Evolutionary conservation across 2,329 filamentous ascomycete genomes (phyloP), one percentile per base, ranked within the genome.

Genomic region (Dichotomopilus funicola): DNA sequence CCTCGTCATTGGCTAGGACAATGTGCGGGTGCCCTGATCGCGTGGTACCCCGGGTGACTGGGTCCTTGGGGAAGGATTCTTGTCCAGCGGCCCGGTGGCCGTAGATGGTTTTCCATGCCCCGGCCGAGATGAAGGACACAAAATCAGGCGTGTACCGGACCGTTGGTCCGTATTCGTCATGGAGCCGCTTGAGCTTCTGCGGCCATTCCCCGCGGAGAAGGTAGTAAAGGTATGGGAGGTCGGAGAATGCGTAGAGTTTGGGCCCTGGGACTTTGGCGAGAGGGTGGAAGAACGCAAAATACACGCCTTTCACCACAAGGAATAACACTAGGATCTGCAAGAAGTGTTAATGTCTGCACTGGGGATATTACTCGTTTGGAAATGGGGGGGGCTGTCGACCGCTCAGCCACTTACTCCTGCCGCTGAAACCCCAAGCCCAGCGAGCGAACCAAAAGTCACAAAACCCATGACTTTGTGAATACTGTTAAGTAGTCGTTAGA

Each of bases 181-280:
- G 66, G 52, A 69, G 53, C 34, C 60, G 49, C 57, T 58, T 59
- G n/a, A 62, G 41, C 33, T 58, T 54, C 36, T 57, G 55, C 55
- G 74, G 72, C 89, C 95, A 94, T 68, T 94, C 94, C 33, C 90
- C 90, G 3, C 89, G 89, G 47, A 95, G 82, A 62, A 95, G 95
- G 13, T 90, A 89, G 37, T 95, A 78, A 34, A 62, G 42, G 36
- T 53, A 60, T 2, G 63, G 61, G 4, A 64, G 33, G 37, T 59
- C 51, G 4, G 59, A 63, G 34, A 62, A 59, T 44, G 60, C 54
- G 35, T 60, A 59, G 41, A 63, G 48, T 6, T 61, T 48, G 8
- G 65, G 65, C n/a, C 65, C 65, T 1, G 64, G 64, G 36, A 59
- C 58, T 13, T 46, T 46, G 11, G 61, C 55, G 6, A 67, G 59